A percentile compares a stretch with the other conserved stretches of the same genome.
Evolutionary conservation across 1,139 yeast species (phyloP).

Genomic region (Candida tetrigidarum): DNA sequence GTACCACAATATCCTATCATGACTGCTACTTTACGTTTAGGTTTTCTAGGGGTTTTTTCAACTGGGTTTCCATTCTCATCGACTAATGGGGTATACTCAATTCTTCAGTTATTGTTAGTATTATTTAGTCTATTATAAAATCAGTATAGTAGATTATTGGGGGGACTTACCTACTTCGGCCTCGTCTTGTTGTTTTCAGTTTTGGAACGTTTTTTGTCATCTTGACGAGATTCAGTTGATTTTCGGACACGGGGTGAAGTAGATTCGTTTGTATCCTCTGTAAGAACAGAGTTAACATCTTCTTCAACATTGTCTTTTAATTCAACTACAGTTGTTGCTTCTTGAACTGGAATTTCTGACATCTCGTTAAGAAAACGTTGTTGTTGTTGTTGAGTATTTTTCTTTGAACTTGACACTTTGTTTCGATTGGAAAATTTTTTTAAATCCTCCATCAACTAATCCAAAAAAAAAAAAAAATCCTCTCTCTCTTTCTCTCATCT

Average conservation of each 20-base stretch:
- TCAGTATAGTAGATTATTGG: neutral
- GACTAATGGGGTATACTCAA: conserved; percentile 43
- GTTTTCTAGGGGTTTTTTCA: conserved; percentile 64
- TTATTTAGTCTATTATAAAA: neutral
- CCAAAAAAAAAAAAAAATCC: conserved; percentile 11
- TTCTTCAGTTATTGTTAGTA: conserved; percentile 2
- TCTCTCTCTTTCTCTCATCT: conserved; percentile 6
- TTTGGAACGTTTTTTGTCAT: conserved; percentile 8
- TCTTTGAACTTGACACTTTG: neutral
- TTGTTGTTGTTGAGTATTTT: neutral
- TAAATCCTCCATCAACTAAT: too few species aligned
- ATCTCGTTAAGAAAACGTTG: neutral
- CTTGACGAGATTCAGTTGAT: conserved; percentile 6
- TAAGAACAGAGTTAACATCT: neutral
- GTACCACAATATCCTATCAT: conserved; percentile 98
- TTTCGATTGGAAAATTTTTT: too few species aligned
- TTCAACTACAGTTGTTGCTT: neutral
- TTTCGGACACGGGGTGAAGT: neutral
- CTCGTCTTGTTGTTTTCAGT: neutral
- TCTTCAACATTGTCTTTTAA: neutral
- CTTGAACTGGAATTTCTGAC: neutral
- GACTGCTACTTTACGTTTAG: conserved; percentile 89
- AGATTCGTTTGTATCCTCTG: neutral
- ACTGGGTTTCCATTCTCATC: conserved; percentile 68
- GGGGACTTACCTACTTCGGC: conserved; percentile 41